phyloP scores from a whole-genome alignment of 2,329 filamentous ascomycete genomes.

The Metarhizium humberi region DNA sequence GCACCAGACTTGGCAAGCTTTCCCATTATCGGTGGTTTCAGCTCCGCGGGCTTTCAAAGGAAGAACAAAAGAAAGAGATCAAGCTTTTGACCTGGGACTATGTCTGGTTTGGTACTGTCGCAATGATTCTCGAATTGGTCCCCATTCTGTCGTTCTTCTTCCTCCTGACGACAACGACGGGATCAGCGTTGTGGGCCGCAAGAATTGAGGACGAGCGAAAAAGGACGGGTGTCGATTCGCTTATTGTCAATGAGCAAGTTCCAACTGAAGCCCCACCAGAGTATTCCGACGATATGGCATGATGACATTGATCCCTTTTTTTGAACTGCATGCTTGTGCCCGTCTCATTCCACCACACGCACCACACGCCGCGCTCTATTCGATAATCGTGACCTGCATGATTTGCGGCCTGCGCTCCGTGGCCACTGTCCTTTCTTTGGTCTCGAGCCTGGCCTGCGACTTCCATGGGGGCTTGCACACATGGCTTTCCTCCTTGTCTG shows the following conservation, averaged over 20 bases:
- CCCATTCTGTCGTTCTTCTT: constrained; percentile 92
- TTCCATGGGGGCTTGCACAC: neutral
- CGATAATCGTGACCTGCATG: neutral
- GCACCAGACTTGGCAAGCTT: constrained; percentile 77
- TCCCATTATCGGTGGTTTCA: constrained; percentile 89
- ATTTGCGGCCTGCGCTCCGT: neutral
- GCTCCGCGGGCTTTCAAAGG: constrained; percentile 63
- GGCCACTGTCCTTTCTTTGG: no score
- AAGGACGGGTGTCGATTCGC: constrained; percentile 7
- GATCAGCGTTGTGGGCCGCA: constrained; percentile 78
- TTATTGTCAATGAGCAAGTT: constrained; percentile 8
- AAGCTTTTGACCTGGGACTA: constrained; percentile 67
- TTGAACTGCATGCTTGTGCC: no score
- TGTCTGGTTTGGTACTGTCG: constrained; percentile 84
- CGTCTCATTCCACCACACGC: no score
- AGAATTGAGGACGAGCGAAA: constrained; percentile 57
- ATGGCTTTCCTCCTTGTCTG: neutral
- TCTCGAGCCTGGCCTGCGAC: neutral
- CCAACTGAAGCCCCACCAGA: constrained; percentile 14
- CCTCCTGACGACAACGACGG: constrained; percentile 75
- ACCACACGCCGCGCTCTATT: neutral
- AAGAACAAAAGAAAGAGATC: constrained; percentile 63
- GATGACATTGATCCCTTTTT: neutral
- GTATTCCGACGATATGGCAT: constrained; percentile 17
- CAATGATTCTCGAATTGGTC: constrained; percentile 77